These are phyloP conservation scores for Kazachstania sp. DNA, from an alignment of 1,139 yeast species.

Conservation along the genomic window DNA sequence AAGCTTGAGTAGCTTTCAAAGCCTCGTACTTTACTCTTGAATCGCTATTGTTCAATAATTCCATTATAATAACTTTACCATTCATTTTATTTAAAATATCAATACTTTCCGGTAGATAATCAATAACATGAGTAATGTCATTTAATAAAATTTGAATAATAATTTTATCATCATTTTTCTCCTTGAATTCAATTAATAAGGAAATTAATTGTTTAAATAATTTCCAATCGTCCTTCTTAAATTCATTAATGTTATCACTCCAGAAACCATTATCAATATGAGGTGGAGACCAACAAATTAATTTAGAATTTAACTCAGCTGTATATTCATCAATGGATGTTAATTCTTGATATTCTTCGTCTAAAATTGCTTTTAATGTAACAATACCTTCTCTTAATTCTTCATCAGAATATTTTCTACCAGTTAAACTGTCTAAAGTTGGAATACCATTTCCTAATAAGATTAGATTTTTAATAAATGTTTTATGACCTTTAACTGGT, in stretches of 20 bases:
- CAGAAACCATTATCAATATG: constrained; percentile 84
- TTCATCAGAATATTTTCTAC: constrained; percentile 91
- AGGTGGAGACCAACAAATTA: constrained; percentile 86
- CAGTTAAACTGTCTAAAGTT: constrained; percentile 58
- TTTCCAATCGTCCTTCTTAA: constrained; percentile 72
- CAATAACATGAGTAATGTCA: constrained; percentile 68
- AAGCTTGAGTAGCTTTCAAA: constrained; percentile 81
- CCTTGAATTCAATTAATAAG: constrained; percentile 34
- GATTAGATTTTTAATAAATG: constrained; percentile 54
- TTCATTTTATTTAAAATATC: constrained; percentile 43
- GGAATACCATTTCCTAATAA: constrained; percentile 71
- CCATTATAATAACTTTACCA: constrained; percentile 75
- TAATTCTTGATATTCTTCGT: constrained; percentile 65
- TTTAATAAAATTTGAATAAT: constrained; percentile 37
- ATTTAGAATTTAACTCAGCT: constrained; percentile 71
- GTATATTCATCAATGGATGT: constrained; percentile 90
- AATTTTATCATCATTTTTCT: constrained; percentile 21
- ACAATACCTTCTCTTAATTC: constrained; percentile 73
- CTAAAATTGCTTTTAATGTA: constrained; percentile 48
- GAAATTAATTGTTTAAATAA: constrained; percentile 49
- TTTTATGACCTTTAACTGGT: constrained; percentile 26
- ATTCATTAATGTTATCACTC: constrained; percentile 69
- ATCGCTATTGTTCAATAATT: constrained; percentile 71
- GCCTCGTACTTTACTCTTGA: constrained; percentile 92
- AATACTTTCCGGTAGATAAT: constrained; percentile 45